phyloP scores from a whole-genome alignment of 2,329 filamentous ascomycete genomes.

The Penicillium hordei region DNA sequence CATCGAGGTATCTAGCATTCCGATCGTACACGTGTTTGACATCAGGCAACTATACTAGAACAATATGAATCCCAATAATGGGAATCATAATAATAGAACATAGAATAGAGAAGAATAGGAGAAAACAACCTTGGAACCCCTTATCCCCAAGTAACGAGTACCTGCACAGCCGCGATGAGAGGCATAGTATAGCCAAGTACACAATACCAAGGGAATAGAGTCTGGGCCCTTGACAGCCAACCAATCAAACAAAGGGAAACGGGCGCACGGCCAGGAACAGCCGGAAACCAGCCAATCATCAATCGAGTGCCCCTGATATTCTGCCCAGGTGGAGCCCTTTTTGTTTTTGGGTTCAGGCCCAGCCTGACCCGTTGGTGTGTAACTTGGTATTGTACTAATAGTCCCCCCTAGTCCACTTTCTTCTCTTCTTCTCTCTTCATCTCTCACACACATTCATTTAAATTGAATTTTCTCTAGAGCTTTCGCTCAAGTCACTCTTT shows the following conservation, averaged over 20 bases:
- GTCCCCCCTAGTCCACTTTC: slow-evolving; percentile 10
- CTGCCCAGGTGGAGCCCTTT: not conserved
- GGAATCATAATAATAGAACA: not conserved
- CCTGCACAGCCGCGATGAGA: slow-evolving; percentile 4
- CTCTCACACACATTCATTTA: slow-evolving; percentile 23
- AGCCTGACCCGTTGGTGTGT: slow-evolving; percentile 8
- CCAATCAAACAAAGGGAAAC: slow-evolving; percentile 13
- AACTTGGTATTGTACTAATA: slow-evolving; percentile 7
- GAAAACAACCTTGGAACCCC: not conserved
- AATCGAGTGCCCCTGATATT: slow-evolving; percentile 20
- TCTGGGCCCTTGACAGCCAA: slow-evolving; percentile 6
- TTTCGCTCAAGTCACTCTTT: slow-evolving; percentile 23
- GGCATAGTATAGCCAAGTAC: slow-evolving; percentile 10
- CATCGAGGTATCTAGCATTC: slow-evolving; percentile 12
- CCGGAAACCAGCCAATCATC: slow-evolving; percentile 16
- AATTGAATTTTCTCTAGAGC: slow-evolving; percentile 17
- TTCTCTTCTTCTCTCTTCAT: slow-evolving; percentile 8
- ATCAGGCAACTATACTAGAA: not conserved
- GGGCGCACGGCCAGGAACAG: slow-evolving; percentile 17
- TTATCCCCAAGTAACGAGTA: slow-evolving; percentile 3
- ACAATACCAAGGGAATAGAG: slow-evolving; percentile 4
- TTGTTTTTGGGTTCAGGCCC: slow-evolving; percentile 2
- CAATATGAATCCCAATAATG: not conserved
- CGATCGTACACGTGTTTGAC: slow-evolving; percentile 20
- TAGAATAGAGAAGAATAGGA: not conserved